phyloP scores from a whole-genome alignment of 768 basidiomycete genomes.

The Coprinopsis cinerea region DNA sequence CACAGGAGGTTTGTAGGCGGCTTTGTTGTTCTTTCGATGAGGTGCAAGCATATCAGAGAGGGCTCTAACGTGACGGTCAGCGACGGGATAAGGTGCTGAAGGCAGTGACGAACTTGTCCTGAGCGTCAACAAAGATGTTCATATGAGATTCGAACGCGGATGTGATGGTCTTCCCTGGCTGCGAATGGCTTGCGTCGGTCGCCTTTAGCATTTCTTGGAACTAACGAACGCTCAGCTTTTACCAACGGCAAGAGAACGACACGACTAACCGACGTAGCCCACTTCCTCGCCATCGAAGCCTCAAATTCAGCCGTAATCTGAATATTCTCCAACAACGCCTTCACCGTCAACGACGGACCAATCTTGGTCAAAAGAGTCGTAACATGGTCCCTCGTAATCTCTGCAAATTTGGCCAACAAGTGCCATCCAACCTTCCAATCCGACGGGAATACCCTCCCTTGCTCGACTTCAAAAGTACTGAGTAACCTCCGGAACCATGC shows the following conservation, averaged over 20 bases:
- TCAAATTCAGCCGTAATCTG: constrained; percentile 90
- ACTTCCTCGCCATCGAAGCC: constrained; percentile 71
- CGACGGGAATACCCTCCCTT: constrained; percentile 74
- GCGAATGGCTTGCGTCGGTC: constrained; percentile 42
- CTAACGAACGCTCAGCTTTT: constrained; percentile 27
- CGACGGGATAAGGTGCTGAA: constrained; percentile 1
- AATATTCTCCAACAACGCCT: constrained; percentile 76
- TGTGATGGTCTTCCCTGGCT: constrained; percentile 67
- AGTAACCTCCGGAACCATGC: constrained; percentile 91
- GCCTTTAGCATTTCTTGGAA: constrained; percentile 58
- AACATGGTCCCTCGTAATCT: constrained; percentile 91
- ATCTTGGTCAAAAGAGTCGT: constrained; percentile 75
- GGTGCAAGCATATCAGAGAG: constrained; percentile 86
- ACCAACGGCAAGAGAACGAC: constrained; percentile 1
- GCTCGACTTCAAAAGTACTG: constrained; percentile 82
- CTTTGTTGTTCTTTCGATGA: constrained; percentile 57
- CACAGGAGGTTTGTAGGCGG: constrained; percentile 34
- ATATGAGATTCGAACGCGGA: constrained; percentile 92
- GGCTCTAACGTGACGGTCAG: too few species aligned
- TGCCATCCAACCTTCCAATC: constrained; percentile 85
- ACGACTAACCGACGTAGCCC: constrained; percentile 58
- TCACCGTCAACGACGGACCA: constrained; percentile 66
- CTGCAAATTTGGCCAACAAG: constrained; percentile 80
- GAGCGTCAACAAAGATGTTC: constrained; percentile 90
- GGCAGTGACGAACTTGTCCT: constrained; percentile 64